Conservation (phyloP, 106 monocot species). For the Xerophyta viscosa region DNA sequence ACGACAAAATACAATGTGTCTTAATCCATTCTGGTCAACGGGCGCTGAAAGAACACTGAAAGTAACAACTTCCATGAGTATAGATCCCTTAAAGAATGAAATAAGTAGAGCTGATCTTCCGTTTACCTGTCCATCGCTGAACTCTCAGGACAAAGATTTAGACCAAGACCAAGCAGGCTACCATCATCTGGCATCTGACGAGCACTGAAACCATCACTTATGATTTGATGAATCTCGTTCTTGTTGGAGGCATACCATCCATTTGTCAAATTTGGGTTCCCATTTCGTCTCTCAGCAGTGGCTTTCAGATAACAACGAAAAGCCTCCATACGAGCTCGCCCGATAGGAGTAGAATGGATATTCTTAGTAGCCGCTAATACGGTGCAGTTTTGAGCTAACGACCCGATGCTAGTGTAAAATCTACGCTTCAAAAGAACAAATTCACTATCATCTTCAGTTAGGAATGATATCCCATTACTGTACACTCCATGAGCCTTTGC, state of each 20-base stretch:
- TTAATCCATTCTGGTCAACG: slow-evolving; percentile 26
- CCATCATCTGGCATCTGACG: slow-evolving; percentile 8
- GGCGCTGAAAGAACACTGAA: slow-evolving; percentile 38
- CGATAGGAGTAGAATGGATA: slow-evolving; percentile 5
- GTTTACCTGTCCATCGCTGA: slow-evolving; percentile 37
- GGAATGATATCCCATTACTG: neutral
- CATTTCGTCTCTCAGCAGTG: slow-evolving; percentile 19
- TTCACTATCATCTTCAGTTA: slow-evolving; percentile 19
- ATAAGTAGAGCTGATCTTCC: too few species aligned
- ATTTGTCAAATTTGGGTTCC: slow-evolving; percentile 18
- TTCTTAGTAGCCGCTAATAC: slow-evolving; percentile 10
- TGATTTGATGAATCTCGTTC: slow-evolving; percentile 16
- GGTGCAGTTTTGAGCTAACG: slow-evolving; percentile 17
- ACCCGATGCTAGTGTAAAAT: slow-evolving; percentile 20
- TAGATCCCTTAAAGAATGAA: too few species aligned
- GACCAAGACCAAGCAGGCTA: slow-evolving; percentile 15
- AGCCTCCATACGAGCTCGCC: slow-evolving; percentile 10
- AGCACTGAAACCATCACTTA: slow-evolving; percentile 17
- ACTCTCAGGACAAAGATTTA: slow-evolving; percentile 24
- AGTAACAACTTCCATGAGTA: too few species aligned
- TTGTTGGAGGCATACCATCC: slow-evolving; percentile 22
- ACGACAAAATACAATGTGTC: slow-evolving; percentile 40
- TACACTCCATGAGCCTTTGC: neutral
- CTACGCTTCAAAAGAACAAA: slow-evolving; percentile 16
- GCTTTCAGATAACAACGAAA: slow-evolving; percentile 20